A percentile compares a stretch with the other conserved stretches of the same genome.
Evolutionary conservation across 306 rosid species (phyloP).

Genomic region (Phaseolus lunatus): DNA sequence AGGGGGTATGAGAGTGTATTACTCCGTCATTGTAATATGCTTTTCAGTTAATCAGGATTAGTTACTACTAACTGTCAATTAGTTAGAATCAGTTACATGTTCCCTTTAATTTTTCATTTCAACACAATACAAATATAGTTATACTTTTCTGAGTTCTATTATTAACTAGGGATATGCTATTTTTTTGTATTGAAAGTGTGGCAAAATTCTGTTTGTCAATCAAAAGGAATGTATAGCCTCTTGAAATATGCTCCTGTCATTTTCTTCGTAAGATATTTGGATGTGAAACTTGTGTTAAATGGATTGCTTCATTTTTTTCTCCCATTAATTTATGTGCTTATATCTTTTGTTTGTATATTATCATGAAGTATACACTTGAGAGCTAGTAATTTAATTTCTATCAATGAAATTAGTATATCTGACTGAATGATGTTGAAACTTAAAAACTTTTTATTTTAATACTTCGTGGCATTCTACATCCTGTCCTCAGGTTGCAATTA

Average conservation of each 20-base stretch:
- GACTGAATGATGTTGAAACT: conserved; percentile 33
- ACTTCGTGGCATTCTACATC: conserved; percentile 38
- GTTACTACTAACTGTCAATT: no score
- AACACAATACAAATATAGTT: no score
- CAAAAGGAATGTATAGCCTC: neutral
- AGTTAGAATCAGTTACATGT: no score
- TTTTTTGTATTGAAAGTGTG: neutral
- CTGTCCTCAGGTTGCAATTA: conserved; percentile 78
- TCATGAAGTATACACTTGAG: neutral
- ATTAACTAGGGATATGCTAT: neutral
- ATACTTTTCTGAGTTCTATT: no score
- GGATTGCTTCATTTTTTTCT: neutral
- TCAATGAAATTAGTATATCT: conserved; percentile 9
- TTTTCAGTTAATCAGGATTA: no score
- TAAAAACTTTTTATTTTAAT: conserved; percentile 24
- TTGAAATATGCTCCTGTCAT: conserved; percentile 5
- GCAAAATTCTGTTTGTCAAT: conserved; percentile 8
- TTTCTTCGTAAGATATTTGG: neutral
- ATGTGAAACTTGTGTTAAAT: conserved; percentile 1
- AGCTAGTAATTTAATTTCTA: conserved; percentile 19
- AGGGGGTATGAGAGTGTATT: no score
- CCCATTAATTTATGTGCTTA: neutral
- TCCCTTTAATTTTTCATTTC: no score
- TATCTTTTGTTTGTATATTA: conserved; percentile 22
- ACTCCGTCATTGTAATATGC: no score